Evolutionary conservation across 495 filamentous ascomycete genomes (phyloP), one percentile per base, ranked within the genome.

Genomic region (Achaetomiella virescens): DNA sequence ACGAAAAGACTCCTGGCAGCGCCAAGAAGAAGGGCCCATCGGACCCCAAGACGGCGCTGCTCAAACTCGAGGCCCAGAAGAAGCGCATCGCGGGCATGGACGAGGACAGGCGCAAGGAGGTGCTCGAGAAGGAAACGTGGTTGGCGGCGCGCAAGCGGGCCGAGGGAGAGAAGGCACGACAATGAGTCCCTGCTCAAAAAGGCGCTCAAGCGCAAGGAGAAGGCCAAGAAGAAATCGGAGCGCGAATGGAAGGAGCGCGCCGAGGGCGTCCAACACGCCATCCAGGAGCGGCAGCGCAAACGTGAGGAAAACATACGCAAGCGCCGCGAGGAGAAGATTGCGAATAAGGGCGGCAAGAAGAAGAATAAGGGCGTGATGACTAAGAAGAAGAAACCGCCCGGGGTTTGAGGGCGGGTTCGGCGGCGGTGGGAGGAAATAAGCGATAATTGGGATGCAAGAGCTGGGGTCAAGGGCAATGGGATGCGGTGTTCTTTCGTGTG

Each of bases 71-170:
- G 81, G 71, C 88, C 75, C 80, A 87, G 78, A 79, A 87, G 70
- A 69, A 83, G 54, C 76, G 90, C 38, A 63, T 97, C 35, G 79
- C 78, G 29, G 77, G 72, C 29, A 81, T 96, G 70, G 83, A 88
- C 58, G 81, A 84, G 3, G 79, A 83, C 58, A 92, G 96, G 73
- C 86, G 84, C 38, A 85, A 83, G 46, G 87, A 93, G 51, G 81
- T 97, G 20, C 82, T 88, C 57, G 90, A 97, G 72, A 97, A 97
- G 74, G 92, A 98, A 65, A 70, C 83, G 47, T 98, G 93, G 93
- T 77, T 95, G 54, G 92, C 91, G 48, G 93, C 92, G 7, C 83
- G 90, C 70, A 89, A 91, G 69, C 85, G 88, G 24, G 90, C 88
- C 3, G 87, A 92, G 59, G 90, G 93, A 25, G 91, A 96, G 67